Base-by-base conservation (phyloP, 176 grass and related monocot species). In the Elymus sibiricus region DNA sequence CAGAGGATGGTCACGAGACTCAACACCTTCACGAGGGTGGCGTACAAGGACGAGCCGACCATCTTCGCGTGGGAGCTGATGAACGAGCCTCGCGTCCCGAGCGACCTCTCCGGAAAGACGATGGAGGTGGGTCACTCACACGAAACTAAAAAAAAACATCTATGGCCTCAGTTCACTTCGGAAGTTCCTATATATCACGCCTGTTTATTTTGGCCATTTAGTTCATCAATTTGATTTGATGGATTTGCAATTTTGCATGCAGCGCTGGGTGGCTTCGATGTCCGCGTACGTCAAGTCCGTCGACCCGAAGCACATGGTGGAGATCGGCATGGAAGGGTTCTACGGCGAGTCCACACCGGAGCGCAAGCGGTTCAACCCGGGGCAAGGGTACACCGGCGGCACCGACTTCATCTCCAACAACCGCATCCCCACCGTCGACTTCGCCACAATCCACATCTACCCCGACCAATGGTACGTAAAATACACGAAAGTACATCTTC, bases 11-110 rank as follows among this genome's bases (percentile, higher is more conserved):
- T 98, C 3, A 92, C 87, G 0, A 83, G 93, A 56, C 87, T 93
- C 0, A 98, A 98, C 86, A 92, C 76, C 49, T 58, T 93, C 21
- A 95, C 89, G 11, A 85, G 91, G 55, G 70, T 90, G 51, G 85
- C 85, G 22, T 95, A 98, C 85, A 95, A 92, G 38, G 95, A 95
- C 37, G 93, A 98, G 13, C 89, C 93, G 0, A 89, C 79, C 39
- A 93, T 95, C 84, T 93, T 98, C 65, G 87, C 93, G 22, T 98
- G 95, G 95, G 95, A 98, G 78, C 93, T 98, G 32, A 93, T 93
- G 75, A 95, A 98, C 55, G 95, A 98, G 64, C 82, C 89, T 25
- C 91, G 95, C 42, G 88, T 87, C 85, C 84, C 88, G 74, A 93
- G 78, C 21, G 95, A 98, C 79, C 87, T 95, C 46, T 91, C 95